Evolutionary conservation across 176 grass and related monocot genomes (phyloP), one percentile per base, ranked within the genome.

Genomic region (Eragrostis curvula): DNA sequence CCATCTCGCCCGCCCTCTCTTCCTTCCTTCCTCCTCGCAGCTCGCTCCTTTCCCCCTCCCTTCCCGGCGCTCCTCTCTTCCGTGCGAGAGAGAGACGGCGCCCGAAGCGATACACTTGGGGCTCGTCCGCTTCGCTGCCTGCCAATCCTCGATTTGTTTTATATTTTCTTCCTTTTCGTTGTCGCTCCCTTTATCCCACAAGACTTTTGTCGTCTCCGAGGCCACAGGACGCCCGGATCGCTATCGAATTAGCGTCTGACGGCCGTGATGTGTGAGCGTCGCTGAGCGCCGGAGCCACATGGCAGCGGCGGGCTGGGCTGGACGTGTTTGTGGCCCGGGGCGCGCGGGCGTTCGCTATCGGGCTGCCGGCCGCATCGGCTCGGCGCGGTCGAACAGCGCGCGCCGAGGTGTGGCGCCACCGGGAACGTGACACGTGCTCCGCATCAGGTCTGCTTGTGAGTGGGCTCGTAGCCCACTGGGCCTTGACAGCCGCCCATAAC

Each of bases 1-100:
- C 96, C 96, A 99, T 95, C 85, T 79, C 73, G 16, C 30, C 74
- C 46, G n/a, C 48, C 44, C 52, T 28, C 75, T 10, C 73, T 28
- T 50, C 62, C 15, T 71, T 14, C 45, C 12, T 73, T 78, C 18
- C 20, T 36, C 36, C 66, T 27, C 49, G 15, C 2, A 45, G 30
- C 41, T 13, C 58, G 41, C 9, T 5, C 45, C 32, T 4, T 36
- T 66, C n/a, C 42, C 7, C 15, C 32, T 20, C 13, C 3, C 29
- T 66, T 21, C 5, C 21, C 20, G n/a, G n/a, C n/a, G n/a, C n/a
- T n/a, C n/a, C n/a, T n/a, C n/a, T n/a, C 30, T 39, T 18, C 10
- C 27, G 51, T 6, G 24, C 50, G 45, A 17, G 36, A 11, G 21
- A 9, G 21, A 13, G 36, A 45, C 59, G 75, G 42, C 59, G 41